Evolutionary conservation across 1,284 basidiomycete genomes (phyloP).

Genomic region (Tremellales sp.): DNA sequence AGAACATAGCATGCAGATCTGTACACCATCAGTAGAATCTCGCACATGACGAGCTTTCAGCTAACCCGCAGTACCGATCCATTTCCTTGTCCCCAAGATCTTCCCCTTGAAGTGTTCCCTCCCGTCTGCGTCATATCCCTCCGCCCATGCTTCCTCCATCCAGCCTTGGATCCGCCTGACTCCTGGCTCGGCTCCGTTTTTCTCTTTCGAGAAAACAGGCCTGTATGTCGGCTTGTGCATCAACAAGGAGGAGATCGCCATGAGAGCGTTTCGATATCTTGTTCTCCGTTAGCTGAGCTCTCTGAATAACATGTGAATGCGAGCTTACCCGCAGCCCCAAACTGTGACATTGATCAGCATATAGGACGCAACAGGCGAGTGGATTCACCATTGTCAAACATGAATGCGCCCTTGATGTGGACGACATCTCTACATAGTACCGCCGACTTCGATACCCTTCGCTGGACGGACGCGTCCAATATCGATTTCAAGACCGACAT

Average conservation of each 20-base stretch:
- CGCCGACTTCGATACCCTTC: constrained; percentile 58
- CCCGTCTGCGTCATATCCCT: constrained; percentile 70
- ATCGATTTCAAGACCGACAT: constrained; percentile 62
- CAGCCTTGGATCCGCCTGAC: constrained; percentile 68
- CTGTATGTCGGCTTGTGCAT: constrained; percentile 34
- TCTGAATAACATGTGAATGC: no score
- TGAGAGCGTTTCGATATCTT: constrained; percentile 83
- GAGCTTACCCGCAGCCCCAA: constrained; percentile 50
- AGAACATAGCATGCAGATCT: constrained; percentile 49
- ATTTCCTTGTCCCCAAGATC: constrained; percentile 63
- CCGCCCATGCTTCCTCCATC: constrained; percentile 74
- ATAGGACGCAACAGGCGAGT: constrained; percentile 3
- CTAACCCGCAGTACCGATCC: constrained; percentile 73
- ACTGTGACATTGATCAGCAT: constrained; percentile 13
- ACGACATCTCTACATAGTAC: constrained; percentile 63
- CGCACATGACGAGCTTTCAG: constrained; percentile 1
- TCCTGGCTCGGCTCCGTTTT: constrained; percentile 57
- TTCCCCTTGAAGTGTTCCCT: constrained; percentile 57
- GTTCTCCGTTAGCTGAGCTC: no score
- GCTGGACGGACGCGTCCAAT: constrained; percentile 55
- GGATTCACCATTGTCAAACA: constrained; percentile 67
- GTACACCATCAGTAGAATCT: constrained; percentile 31
- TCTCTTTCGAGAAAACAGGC: constrained; percentile 18
- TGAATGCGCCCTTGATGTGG: constrained; percentile 60
- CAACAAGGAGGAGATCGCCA: constrained; percentile 70